Percentiles rank a stretch among this genome's conserved stretches.
These are phyloP conservation scores for Gentiana macrophylla DNA, from an alignment of 257 asterid species.

Conservation along the genomic window DNA sequence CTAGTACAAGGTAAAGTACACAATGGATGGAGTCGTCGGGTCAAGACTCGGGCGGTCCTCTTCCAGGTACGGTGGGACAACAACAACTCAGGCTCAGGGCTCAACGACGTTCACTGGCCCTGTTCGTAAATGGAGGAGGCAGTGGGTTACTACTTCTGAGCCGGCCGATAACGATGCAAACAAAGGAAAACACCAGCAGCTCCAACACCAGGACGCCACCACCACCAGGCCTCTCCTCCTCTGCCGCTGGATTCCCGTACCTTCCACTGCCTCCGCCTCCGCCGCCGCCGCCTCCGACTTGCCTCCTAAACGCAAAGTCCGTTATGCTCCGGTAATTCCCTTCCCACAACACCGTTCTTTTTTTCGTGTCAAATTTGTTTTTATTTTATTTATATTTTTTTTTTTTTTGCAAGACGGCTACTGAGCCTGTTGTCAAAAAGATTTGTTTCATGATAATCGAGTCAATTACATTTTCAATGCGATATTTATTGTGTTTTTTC, in stretches of 20 bases:
- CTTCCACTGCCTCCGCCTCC: constrained; percentile 12
- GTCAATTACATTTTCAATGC: too few relatives aligned
- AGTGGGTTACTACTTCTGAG: constrained; percentile 49
- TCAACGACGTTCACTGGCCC: constrained; percentile 63
- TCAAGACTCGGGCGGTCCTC: constrained; percentile 55
- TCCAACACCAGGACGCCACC: constrained; percentile 21
- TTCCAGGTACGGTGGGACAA: constrained; percentile 31
- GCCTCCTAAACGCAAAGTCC: constrained; percentile 59
- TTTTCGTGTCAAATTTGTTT: too few relatives aligned
- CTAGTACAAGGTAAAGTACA: not conserved
- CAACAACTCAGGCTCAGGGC: constrained; percentile 24
- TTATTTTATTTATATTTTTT: too few relatives aligned
- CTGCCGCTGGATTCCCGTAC: constrained; percentile 75
- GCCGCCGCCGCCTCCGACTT: constrained; percentile 16
- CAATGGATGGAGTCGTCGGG: constrained; percentile 52
- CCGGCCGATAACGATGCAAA: constrained; percentile 8
- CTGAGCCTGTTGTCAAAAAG: too few relatives aligned
- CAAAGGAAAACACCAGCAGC: constrained; percentile 6
- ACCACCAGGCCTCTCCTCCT: constrained; percentile 29
- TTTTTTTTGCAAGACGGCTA: too few relatives aligned
- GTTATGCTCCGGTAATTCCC: constrained; percentile 56
- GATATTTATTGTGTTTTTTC: too few relatives aligned
- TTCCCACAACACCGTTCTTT: not conserved
- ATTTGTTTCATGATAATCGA: too few relatives aligned
- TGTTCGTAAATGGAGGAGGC: constrained; percentile 79